These are phyloP conservation scores for Debaryomyces hansenii DNA, from an alignment of 805 yeast species.

Conservation along the genomic window DNA sequence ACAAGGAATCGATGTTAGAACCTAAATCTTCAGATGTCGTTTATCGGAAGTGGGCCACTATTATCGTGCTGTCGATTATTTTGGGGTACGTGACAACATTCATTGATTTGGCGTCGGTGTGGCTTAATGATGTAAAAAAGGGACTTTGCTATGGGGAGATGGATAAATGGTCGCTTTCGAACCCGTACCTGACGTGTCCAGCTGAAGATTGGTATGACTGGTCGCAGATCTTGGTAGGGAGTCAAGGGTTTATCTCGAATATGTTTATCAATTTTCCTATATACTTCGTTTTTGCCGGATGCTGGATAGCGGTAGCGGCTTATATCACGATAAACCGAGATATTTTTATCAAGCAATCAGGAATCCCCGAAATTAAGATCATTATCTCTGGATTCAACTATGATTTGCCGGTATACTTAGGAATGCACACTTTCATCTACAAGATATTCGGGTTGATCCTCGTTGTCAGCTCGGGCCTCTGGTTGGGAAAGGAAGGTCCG, in stretches of 20 bases:
- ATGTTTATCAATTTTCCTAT: constrained; percentile 35
- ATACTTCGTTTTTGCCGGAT: constrained; percentile 27
- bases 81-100: constrained; percentile 51
- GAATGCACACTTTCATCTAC: constrained; percentile 48
- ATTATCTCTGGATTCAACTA: constrained; percentile 66
- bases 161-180: constrained; percentile 40
- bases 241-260: constrained; percentile 16
- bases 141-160: constrained; percentile 48
- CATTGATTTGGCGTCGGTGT: constrained; percentile 49
- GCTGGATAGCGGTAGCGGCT: constrained; percentile 27
- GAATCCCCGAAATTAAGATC: constrained; percentile 73
- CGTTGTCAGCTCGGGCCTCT: constrained; percentile 72
- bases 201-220: constrained; percentile 39
- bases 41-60: constrained; percentile 46
- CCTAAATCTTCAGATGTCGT: constrained; percentile 14
- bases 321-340: constrained; percentile 25
- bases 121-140: constrained; percentile 52
- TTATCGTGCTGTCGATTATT: constrained; percentile 44
- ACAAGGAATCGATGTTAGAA: constrained; percentile 36
- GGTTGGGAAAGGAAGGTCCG: constrained; percentile 89
- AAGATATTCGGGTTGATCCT: constrained; percentile 61
- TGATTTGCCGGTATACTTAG: constrained; percentile 46
- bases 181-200: constrained; percentile 46
- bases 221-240: constrained; percentile 28
- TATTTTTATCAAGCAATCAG: constrained; percentile 45